Evolutionary conservation across 1,284 basidiomycete species (phyloP).

Genomic region (Serendipita sp.): DNA sequence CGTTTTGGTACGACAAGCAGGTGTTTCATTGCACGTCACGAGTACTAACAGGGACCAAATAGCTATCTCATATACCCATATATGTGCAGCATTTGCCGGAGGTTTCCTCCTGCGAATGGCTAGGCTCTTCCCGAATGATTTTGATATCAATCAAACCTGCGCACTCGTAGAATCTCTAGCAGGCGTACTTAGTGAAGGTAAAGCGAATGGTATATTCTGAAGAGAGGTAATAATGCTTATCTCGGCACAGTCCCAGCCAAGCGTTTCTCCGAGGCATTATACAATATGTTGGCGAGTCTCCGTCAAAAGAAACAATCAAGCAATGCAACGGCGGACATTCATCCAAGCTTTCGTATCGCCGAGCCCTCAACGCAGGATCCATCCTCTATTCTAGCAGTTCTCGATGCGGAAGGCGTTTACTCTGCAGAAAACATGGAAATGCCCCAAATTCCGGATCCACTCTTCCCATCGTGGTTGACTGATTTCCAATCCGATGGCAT

Average conservation of each 20-base stretch:
- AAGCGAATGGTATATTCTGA: not conserved
- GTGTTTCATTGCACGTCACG: not conserved
- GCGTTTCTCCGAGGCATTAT: slow-evolving; percentile 9
- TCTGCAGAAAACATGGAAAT: not conserved
- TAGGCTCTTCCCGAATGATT: slow-evolving; percentile 14
- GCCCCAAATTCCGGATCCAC: not conserved
- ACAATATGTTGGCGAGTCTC: slow-evolving; percentile 11
- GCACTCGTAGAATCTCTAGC: slow-evolving; percentile 14
- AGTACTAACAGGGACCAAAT: not conserved
- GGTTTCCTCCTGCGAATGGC: slow-evolving; percentile 15
- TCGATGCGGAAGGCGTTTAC: not conserved
- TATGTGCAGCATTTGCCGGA: slow-evolving; percentile 16
- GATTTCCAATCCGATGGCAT: slow-evolving; percentile 1
- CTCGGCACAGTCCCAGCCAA: slow-evolving; percentile 9
- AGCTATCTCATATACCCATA: slow-evolving; percentile 16
- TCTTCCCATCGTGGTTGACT: not conserved
- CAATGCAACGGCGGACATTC: not conserved
- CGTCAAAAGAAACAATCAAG: slow-evolving; percentile 4
- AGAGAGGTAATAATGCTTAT: not conserved
- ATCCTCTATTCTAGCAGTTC: not conserved
- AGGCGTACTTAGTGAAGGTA: slow-evolving; percentile 14
- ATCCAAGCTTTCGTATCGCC: not conserved
- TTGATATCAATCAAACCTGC: slow-evolving; percentile 15
- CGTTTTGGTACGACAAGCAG: slow-evolving; percentile 11
- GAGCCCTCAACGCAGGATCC: not conserved